Base-by-base conservation (phyloP, 257 asterid species). In the Plectranthus barbatus region DNA sequence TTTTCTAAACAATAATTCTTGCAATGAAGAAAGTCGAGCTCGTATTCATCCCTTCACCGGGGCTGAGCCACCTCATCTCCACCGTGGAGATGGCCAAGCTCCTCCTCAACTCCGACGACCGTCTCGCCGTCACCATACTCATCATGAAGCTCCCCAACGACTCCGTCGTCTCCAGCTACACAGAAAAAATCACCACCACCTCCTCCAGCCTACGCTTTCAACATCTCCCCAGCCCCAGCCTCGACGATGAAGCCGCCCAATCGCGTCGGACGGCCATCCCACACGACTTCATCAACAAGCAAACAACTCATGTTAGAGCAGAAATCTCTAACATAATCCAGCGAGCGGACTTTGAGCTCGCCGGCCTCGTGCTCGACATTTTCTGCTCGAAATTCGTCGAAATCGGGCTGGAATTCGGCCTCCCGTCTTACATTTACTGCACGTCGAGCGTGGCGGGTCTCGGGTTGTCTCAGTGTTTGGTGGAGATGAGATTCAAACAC, bases 31-130 rank as follows among this genome's bases (percentile, higher is more conserved):
- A n/a, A n/a, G n/a, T n/a, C n/a, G n/a, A n/a, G n/a, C n/a, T n/a
- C n/a, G n/a, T n/a, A n/a, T n/a, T n/a, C n/a, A n/a, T n/a, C n/a
- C n/a, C n/a, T n/a, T n/a, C n/a, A n/a, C 83, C 90, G 0, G 77
- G 79, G 37, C 72, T 79, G 59, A 81, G 95, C 33, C 95, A 83
- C 69, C 66, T 83, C 33, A 66, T 68, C 41, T 68, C 91, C 52
- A 52, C 79, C 64, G 76, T 83, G 3, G 80, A 76, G 69, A 33
- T n/a, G n/a, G n/a, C n/a, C n/a, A n/a, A n/a, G n/a, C n/a, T n/a
- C n/a, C n/a, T n/a, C n/a, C n/a, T n/a, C 72, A 14, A 80, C 18
- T 57, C 75, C 31, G 77, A 85, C 40, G 9, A 11, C 3, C 72
- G 73, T 40, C 68, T 80, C 42, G 79, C 84, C 14, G 49, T 79